These are phyloP conservation scores for Yamadazyma paraphyllophila DNA, from an alignment of 805 yeast species.

Conservation along the genomic window DNA sequence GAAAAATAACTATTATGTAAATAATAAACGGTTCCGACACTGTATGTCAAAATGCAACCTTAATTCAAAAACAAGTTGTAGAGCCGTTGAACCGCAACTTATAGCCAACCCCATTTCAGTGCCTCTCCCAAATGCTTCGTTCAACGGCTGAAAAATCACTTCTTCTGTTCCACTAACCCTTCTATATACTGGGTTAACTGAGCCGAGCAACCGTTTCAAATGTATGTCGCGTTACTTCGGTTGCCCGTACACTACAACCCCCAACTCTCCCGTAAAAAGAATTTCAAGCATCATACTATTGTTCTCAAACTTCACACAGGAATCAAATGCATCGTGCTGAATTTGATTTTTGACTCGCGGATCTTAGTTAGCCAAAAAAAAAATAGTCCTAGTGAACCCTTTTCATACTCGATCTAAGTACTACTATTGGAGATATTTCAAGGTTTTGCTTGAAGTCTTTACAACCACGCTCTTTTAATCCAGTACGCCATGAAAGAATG, in stretches of 20 bases:
- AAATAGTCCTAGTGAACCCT: neutral
- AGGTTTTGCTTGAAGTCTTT: neutral
- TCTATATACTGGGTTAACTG: no score
- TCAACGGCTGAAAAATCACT: no score
- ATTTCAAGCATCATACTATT: neutral
- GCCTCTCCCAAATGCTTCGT: no score
- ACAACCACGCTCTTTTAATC: neutral
- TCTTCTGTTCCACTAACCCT: no score
- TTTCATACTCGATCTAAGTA: neutral
- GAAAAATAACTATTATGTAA: constrained; percentile 15
- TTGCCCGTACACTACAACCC: neutral
- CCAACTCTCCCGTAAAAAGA: neutral
- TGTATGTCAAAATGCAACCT: neutral
- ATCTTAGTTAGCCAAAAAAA: neutral
- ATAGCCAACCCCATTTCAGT: no score
- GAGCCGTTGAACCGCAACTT: no score
- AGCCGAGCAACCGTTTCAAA: no score
- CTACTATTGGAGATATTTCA: no score
- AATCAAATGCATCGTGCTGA: constrained; percentile 1
- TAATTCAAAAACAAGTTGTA: no score
- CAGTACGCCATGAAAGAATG: neutral
- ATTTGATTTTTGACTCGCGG: neutral
- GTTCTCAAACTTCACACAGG: neutral
- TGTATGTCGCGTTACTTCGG: no score
- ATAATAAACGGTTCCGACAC: neutral